Conservation (phyloP, 1,139 yeast genomes). For the Magnusiomyces suaveolens region DNA sequence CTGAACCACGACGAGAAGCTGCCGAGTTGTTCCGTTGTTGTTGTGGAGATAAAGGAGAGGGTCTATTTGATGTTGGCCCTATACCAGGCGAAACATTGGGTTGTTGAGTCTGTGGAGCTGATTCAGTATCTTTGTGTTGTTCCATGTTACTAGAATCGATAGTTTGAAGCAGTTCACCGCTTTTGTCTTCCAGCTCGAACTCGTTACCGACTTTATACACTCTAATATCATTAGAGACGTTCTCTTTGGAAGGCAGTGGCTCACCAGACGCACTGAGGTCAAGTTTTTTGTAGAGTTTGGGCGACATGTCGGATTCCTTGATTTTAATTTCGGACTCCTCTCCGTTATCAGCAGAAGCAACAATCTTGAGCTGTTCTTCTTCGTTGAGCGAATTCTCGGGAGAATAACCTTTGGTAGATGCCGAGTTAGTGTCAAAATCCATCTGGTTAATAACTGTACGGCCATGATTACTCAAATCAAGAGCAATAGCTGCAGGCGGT, state of each 20-base stretch:
- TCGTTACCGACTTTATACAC: slow-evolving; percentile 68
- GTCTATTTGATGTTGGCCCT: not conserved
- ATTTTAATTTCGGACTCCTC: not conserved
- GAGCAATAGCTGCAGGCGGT: slow-evolving; percentile 24
- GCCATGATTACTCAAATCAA: slow-evolving; percentile 24
- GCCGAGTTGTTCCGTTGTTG: not conserved
- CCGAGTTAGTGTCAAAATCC: not conserved
- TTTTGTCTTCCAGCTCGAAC: slow-evolving; percentile 66
- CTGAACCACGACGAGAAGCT: not conserved
- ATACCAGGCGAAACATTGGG: too few relatives aligned
- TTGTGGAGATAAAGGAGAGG: not conserved
- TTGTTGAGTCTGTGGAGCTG: not conserved
- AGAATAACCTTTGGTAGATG: not conserved
- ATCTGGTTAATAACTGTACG: slow-evolving; percentile 6
- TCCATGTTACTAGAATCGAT: slow-evolving; percentile 13
- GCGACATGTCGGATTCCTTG: not conserved
- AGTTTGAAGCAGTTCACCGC: slow-evolving; percentile 63
- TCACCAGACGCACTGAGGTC: not conserved
- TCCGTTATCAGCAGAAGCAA: not conserved
- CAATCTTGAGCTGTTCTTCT: not conserved
- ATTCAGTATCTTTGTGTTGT: not conserved
- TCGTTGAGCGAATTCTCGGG: not conserved
- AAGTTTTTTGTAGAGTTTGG: not conserved
- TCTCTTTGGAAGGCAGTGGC: not conserved
- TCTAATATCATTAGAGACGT: slow-evolving; percentile 24